Evolutionary conservation across 75 land plant genomes (phyloP).

Genomic region (Pseudotsuga menziesii): DNA sequence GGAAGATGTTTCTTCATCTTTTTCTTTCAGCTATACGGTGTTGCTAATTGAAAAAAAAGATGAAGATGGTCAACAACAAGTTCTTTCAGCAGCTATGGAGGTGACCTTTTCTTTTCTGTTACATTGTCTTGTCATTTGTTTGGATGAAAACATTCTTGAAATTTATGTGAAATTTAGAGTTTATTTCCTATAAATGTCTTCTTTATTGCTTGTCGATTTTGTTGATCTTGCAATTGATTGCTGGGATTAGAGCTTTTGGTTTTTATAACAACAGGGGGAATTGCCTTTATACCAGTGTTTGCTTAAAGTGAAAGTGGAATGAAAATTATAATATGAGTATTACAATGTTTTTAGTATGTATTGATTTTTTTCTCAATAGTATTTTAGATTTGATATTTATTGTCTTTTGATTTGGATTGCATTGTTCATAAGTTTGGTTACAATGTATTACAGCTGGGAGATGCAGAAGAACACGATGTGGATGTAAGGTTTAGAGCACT

Average conservation of each 20-base stretch:
- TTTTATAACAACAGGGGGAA: not conserved
- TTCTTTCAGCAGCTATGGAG: slow-evolving; percentile 92
- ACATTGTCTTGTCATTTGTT: not conserved
- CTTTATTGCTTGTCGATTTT: not conserved
- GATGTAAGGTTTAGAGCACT: slow-evolving; percentile 83
- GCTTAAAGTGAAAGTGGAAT: not conserved
- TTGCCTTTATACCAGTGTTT: not conserved
- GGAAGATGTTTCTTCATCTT: too few species aligned
- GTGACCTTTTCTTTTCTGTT: slow-evolving; percentile 20
- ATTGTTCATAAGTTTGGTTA: not conserved
- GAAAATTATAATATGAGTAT: too few species aligned
- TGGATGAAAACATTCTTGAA: not conserved
- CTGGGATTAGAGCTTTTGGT: not conserved
- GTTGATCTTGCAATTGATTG: not conserved
- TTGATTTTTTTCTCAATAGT: not conserved
- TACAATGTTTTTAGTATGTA: too few species aligned
- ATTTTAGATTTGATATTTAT: slow-evolving; percentile 4
- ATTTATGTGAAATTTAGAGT: not conserved
- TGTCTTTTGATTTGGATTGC: not conserved
- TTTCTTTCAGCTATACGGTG: slow-evolving; percentile 71
- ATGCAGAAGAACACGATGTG: slow-evolving; percentile 59
- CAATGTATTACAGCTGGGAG: slow-evolving; percentile 63
- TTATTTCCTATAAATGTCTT: not conserved
- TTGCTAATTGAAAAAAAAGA: slow-evolving; percentile 78
- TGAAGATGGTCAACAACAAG: slow-evolving; percentile 87